Percentiles rank a stretch among this genome's conserved stretches.
Conservation (phyloP, 2,329 filamentous ascomycete genomes). For the Beauveria australis region DNA sequence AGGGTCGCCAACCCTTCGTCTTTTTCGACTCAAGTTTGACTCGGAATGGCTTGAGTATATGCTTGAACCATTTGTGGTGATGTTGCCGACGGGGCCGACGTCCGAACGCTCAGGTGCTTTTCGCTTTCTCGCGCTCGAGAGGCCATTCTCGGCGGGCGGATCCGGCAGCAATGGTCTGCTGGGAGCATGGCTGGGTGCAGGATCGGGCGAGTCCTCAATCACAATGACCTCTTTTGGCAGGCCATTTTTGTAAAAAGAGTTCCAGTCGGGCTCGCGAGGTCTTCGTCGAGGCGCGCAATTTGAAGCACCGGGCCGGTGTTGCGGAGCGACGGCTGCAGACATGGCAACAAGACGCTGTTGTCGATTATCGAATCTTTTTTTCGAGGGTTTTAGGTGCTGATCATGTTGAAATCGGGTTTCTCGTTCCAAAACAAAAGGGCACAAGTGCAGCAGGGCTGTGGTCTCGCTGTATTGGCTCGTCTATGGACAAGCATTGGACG, state of each 20-base stretch:
- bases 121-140: conserved; percentile 6
- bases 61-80: neutral
- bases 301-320: conserved; percentile 4
- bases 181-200: conserved; percentile 20
- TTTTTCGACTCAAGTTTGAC: conserved; percentile 3
- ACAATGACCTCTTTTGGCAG: conserved; percentile 70
- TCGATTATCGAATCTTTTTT: neutral
- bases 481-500: neutral
- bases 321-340: conserved; percentile 10
- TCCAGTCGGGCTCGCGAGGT: conserved; percentile 57
- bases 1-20: neutral
- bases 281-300: conserved; percentile 2
- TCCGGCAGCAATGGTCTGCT: neutral
- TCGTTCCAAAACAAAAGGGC: neutral
- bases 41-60: neutral
- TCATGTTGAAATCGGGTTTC: conserved; percentile 5
- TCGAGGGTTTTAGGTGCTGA: neutral
- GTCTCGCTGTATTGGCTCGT: conserved; percentile 3
- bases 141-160: neutral
- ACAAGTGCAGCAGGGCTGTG: neutral
- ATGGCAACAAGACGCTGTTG: neutral
- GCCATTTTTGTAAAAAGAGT: conserved; percentile 67
- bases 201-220: conserved; percentile 58
- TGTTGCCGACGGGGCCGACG: neutral
- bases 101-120: neutral